Evolutionary conservation across 2,329 filamentous ascomycete species (phyloP).

Genomic region (Verticillium zaregamsianum): DNA sequence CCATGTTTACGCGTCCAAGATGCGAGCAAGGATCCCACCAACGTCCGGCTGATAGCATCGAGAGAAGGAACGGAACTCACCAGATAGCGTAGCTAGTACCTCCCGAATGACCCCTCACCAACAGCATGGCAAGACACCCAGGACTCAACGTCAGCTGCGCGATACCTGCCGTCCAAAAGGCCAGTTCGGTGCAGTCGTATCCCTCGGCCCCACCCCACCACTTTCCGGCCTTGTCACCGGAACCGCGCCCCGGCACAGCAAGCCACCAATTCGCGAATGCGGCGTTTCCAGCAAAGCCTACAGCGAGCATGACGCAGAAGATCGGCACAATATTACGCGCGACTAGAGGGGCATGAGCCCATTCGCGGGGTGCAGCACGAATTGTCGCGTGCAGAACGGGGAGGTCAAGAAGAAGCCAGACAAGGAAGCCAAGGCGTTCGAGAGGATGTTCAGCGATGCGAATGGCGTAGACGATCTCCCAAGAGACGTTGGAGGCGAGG

Average conservation of each 20-base stretch:
- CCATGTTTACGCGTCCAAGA: neutral
- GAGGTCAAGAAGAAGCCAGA: conserved; percentile 47
- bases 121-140: conserved; percentile 36
- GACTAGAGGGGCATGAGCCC: conserved; percentile 34
- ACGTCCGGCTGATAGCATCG: neutral
- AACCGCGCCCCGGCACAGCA: conserved; percentile 31
- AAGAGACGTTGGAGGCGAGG: conserved; percentile 45
- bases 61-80: conserved; percentile 26
- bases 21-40: neutral
- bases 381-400: conserved; percentile 41
- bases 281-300: conserved; percentile 33
- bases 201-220: conserved; percentile 34
- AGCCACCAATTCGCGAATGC: conserved; percentile 45
- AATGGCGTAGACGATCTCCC: conserved; percentile 46
- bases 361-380: conserved; percentile 38
- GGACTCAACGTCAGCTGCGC: conserved; percentile 37
- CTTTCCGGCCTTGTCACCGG: conserved; percentile 40
- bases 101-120: conserved; percentile 41
- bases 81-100: conserved; percentile 44
- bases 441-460: conserved; percentile 38
- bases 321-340: conserved; percentile 34
- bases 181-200: conserved; percentile 44
- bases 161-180: conserved; percentile 42
- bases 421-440: conserved; percentile 37
- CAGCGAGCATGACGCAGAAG: conserved; percentile 27